These are phyloP conservation scores for Epichloe bromicola DNA, from an alignment of 2,329 filamentous ascomycete genomes.

Conservation along the genomic window DNA sequence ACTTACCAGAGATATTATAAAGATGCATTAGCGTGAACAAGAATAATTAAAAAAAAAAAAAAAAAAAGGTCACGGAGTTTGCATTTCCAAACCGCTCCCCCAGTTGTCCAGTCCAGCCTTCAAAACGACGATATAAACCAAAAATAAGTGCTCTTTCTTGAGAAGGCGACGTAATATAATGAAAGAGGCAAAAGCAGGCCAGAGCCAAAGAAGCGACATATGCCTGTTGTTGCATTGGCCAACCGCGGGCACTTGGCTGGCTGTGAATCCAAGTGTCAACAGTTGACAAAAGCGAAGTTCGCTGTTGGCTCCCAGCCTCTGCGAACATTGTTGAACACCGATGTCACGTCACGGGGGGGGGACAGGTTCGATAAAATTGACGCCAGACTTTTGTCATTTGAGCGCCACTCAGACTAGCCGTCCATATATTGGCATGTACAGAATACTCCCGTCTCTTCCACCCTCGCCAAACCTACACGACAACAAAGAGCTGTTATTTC, in stretches of 20 bases:
- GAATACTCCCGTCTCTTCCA: background rate
- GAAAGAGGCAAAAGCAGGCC: background rate
- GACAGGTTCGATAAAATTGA: background rate
- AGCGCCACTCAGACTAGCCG: background rate
- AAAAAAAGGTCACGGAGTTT: background rate
- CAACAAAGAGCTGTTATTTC: background rate
- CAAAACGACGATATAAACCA: background rate
- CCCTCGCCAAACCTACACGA: background rate
- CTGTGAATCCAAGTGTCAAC: constrained; percentile 1
- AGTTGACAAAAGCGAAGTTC: background rate
- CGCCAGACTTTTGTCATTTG: background rate
- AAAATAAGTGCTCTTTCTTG: background rate
- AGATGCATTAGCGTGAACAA: background rate
- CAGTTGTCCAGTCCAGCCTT: background rate
- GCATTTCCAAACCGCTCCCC: background rate
- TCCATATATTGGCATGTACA: background rate
- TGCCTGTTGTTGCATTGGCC: background rate
- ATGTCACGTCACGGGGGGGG: background rate
- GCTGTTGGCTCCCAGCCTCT: background rate
- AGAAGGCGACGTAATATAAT: background rate
- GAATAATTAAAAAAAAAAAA: background rate
- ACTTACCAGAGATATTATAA: background rate
- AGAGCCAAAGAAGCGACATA: background rate
- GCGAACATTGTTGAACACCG: background rate
- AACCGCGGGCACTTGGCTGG: background rate